These are phyloP conservation scores for Penicillium sp. DNA, from an alignment of 2,329 filamentous ascomycete species.

Conservation along the genomic window DNA sequence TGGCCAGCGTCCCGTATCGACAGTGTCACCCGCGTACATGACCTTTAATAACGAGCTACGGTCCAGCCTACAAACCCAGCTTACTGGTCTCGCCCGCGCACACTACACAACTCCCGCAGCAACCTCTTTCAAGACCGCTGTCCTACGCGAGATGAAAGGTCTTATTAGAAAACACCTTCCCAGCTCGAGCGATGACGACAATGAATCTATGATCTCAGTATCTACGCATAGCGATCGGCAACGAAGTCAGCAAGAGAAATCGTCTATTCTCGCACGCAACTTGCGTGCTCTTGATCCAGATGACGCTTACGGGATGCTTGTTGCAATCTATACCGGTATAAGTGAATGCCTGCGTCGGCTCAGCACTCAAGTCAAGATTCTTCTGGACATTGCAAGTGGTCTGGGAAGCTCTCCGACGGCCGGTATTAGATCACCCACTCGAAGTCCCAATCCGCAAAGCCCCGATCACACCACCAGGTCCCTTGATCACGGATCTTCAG, in stretches of 20 bases:
- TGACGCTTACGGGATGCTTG: conserved; percentile 81
- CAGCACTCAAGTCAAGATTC: conserved; percentile 86
- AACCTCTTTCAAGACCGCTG: conserved; percentile 78
- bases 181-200: conserved; percentile 92
- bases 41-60: conserved; percentile 71
- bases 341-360: conserved; percentile 83
- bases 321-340: conserved; percentile 81
- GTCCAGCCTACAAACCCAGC: conserved; percentile 66
- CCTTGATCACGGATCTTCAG: conserved; percentile 25
- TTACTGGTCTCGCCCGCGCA: conserved; percentile 79
- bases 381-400: conserved; percentile 86
- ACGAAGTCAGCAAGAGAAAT: conserved; percentile 82
- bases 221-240: conserved; percentile 74
- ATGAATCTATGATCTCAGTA: conserved; percentile 81
- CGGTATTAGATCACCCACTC: conserved; percentile 49
- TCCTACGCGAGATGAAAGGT: conserved; percentile 81
- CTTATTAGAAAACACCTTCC: conserved; percentile 83
- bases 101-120: conserved; percentile 79
- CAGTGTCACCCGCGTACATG: conserved; percentile 76
- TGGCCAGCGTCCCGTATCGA: conserved; percentile 65
- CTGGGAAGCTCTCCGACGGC: conserved; percentile 44
- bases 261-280: conserved; percentile 82
- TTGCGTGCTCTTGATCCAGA: conserved; percentile 78
- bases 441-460: conserved; percentile 48
- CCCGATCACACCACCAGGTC: conserved; percentile 45